Evolutionary conservation across 1,284 basidiomycete species (phyloP), one percentile per base, ranked within the genome.

Genomic region (Serendipita sp.): DNA sequence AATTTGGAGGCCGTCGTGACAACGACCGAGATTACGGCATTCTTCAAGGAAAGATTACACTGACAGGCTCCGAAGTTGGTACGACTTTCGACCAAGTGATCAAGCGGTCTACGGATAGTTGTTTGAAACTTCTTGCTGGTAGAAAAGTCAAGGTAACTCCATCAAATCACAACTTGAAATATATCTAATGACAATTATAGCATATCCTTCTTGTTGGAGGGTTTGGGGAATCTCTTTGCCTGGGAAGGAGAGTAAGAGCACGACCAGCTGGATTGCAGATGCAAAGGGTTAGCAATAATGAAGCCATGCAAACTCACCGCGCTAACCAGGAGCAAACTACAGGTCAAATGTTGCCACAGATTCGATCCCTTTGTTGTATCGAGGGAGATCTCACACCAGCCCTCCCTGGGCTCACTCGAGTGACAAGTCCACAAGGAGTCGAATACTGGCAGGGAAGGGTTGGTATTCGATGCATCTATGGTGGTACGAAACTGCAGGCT

Each of bases 21-120:
- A 62, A 62, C 17, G 61, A 62, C 29, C 61, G 55, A 2, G 55
- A 60, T 3, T 12, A n/a, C 3, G 41, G 38, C 60, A 61, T 61
- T 12, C 10, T 29, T 29, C 41, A 29, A 43, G 44, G 41, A 10
- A 35, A 43, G 5, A 8, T 43, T 8, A 61, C 41, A 42, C 44
- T 61, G 35, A 44, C 42, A 3, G 17, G 38, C 2, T 26, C 22
- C 10, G 60, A 44, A 32, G 38, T 61, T 13, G 22, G 35, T 13
- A 22, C 6, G 60, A 61, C 30, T 8, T 44, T 29, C 41, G 42
- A 61, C 5, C 26, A 26, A 6, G 32, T 44, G 8, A 44, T 61
- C 6, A 17, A 6, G 8, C 26, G 15, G 13, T 26, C 44, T 41
- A 43, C 26, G 1, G 38, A 30, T 13, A 61, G 60, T n/a, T 26